Conservation (phyloP, 2,329 filamentous ascomycete genomes). For the Fusarium sp. region DNA sequence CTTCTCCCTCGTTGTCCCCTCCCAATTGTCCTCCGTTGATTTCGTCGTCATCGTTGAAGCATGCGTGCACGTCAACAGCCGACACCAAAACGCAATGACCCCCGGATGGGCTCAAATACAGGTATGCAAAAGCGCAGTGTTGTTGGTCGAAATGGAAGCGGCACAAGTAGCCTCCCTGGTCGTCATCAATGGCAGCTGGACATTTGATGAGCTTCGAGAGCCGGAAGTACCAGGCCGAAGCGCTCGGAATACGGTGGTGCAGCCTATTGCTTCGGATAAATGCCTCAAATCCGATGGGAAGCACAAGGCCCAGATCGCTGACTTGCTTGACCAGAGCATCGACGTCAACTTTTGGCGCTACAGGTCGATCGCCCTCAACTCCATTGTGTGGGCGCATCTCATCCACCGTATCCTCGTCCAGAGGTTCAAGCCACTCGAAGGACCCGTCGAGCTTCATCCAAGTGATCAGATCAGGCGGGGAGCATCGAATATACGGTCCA, state of each 20-base stretch:
- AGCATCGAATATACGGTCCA: not conserved
- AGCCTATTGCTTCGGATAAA: not conserved
- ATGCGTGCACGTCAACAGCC: not conserved
- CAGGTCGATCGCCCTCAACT: not conserved
- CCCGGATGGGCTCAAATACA: not conserved
- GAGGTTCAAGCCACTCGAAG: not conserved
- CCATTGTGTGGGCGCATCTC: not conserved
- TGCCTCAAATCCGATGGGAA: not conserved
- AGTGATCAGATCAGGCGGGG: not conserved
- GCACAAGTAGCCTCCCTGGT: not conserved
- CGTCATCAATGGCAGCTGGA: not conserved
- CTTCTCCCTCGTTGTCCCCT: not conserved
- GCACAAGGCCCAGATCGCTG: not conserved
- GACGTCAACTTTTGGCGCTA: not conserved
- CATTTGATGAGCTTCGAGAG: not conserved
- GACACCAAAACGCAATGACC: not conserved
- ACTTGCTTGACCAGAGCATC: not conserved
- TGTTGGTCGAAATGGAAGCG: not conserved
- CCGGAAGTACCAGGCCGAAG: not conserved
- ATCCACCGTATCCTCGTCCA: not conserved
- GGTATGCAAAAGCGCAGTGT: not conserved
- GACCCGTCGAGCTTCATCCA: not conserved
- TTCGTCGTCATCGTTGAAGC: not conserved
- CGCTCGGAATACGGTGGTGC: not conserved
- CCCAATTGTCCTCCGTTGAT: not conserved